Conservation (phyloP, 208 protist species). For the Borovskyia barvae region DNA sequence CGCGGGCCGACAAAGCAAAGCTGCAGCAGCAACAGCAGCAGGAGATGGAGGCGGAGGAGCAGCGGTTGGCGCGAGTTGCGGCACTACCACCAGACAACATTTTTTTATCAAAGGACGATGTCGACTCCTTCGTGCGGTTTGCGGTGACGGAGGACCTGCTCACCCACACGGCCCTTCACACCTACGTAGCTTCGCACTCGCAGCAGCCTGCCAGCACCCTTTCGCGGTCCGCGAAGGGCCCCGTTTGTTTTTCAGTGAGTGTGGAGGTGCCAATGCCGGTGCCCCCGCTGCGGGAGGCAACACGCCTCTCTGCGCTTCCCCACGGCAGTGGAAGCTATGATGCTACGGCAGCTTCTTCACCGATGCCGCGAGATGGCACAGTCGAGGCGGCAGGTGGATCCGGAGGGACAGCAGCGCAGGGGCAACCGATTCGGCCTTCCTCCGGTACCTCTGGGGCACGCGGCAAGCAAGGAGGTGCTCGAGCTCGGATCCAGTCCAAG, state of each 20-base stretch:
- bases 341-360: not conserved
- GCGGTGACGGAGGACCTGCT: constrained; percentile 52
- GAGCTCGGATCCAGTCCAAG: not conserved
- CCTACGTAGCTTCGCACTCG: constrained; percentile 4
- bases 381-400: not conserved
- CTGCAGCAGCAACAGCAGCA: constrained; percentile 49
- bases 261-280: constrained; percentile 50
- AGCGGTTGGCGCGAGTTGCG: constrained; percentile 34
- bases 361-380: not conserved
- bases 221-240: constrained; percentile 1
- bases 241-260: constrained; percentile 21
- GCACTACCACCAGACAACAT: constrained; percentile 65
- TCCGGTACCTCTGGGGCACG: not conserved
- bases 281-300: constrained; percentile 32
- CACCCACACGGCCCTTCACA: constrained; percentile 58
- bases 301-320: not conserved
- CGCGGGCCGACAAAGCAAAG: constrained; percentile 33
- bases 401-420: not conserved
- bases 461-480: not conserved
- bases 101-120: constrained; percentile 52
- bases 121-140: constrained; percentile 39
- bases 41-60: constrained; percentile 57
- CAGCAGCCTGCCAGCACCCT: constrained; percentile 4
- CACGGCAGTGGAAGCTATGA: not conserved
- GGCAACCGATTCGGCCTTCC: not conserved